Conservation (phyloP, 129 eudicot species). For the Helianthus annuus region DNA sequence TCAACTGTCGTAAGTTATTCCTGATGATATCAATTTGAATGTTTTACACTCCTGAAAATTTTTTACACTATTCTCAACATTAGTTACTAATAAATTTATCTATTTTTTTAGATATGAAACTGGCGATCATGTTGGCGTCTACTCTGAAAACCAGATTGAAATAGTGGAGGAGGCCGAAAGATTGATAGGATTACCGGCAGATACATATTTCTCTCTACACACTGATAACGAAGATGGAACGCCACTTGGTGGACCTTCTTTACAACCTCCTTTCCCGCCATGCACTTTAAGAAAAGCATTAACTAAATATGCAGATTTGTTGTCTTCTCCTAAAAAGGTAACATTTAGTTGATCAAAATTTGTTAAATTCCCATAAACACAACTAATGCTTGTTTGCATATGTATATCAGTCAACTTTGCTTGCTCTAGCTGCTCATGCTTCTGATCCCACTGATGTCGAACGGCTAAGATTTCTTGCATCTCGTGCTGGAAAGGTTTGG, state of each 20-base stretch:
- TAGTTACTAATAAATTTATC: background rate
- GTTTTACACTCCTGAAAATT: background rate
- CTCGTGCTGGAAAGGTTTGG: conserved; percentile 93
- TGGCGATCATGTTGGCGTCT: conserved; percentile 98
- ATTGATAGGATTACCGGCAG: conserved; percentile 59
- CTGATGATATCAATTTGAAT: background rate
- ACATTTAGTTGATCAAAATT: background rate
- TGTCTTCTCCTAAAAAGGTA: conserved; percentile 88
- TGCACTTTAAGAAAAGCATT: conserved; percentile 85
- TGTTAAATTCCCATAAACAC: background rate
- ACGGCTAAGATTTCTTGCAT: conserved; percentile 77
- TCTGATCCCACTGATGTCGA: conserved; percentile 84
- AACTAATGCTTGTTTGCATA: conserved; percentile 5
- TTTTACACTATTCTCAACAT: background rate
- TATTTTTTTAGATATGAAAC: conserved; percentile 70
- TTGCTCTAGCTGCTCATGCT: conserved; percentile 91
- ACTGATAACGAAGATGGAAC: conserved; percentile 80
- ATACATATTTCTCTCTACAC: conserved; percentile 82
- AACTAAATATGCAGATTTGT: conserved; percentile 74
- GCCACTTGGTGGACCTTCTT: conserved; percentile 61
- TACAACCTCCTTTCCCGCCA: conserved; percentile 92
- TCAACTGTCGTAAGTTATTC: conserved; percentile 62
- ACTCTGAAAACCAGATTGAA: conserved; percentile 78
- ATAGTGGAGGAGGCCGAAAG: conserved; percentile 81
- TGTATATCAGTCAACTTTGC: conserved; percentile 69